Evolutionary conservation across 176 grass and related monocot genomes (phyloP).

Genomic region (Eragrostis nindensis): DNA sequence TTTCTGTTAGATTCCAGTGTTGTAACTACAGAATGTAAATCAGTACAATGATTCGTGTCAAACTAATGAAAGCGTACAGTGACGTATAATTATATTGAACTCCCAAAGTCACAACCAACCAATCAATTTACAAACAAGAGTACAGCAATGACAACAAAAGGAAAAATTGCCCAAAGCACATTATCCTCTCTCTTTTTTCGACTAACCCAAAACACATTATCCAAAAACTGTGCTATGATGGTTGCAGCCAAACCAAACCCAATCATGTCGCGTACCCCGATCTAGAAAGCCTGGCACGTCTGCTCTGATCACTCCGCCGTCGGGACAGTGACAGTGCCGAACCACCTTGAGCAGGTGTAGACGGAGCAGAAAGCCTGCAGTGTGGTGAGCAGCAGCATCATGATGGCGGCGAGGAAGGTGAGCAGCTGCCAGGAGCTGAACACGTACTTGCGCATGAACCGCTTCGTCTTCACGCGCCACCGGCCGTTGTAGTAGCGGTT

Average conservation of each 20-base stretch:
- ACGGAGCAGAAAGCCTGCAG: slow-evolving; percentile 88
- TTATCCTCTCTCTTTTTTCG: no score
- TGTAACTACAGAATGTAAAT: background rate
- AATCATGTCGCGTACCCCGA: background rate
- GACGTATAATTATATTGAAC: background rate
- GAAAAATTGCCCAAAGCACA: background rate
- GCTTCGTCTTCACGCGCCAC: slow-evolving; percentile 79
- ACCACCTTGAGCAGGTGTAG: slow-evolving; percentile 84
- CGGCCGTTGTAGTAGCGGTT: slow-evolving; percentile 67
- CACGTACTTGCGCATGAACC: slow-evolving; percentile 82
- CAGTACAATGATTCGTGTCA: background rate
- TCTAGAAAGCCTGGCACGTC: background rate
- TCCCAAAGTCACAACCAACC: background rate
- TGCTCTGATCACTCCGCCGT: slow-evolving; percentile 8
- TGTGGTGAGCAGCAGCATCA: slow-evolving; percentile 77
- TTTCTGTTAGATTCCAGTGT: no score
- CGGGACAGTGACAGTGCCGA: slow-evolving; percentile 53
- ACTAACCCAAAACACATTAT: background rate
- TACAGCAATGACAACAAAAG: no score
- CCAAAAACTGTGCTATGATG: background rate
- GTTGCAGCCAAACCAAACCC: background rate
- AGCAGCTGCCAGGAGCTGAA: slow-evolving; percentile 93
- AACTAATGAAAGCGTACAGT: background rate
- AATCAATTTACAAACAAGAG: no score
- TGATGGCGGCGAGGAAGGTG: slow-evolving; percentile 73